Evolutionary conservation across 73 alveolate species (phyloP).

Genomic region (Symbiodinium natans): DNA sequence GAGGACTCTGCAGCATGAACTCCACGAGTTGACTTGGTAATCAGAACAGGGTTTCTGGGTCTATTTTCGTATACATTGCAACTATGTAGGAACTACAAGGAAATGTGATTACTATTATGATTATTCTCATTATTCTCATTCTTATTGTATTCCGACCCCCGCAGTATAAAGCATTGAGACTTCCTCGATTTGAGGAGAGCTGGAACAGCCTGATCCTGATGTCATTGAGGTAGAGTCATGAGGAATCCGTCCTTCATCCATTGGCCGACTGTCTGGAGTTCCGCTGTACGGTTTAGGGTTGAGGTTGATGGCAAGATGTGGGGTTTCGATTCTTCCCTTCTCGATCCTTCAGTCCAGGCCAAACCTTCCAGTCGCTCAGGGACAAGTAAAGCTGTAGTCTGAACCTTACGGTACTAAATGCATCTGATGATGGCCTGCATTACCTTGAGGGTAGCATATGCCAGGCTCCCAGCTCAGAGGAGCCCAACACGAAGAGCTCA

Average conservation of each 20-base stretch:
- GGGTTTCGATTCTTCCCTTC: background rate
- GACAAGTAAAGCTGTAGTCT: background rate
- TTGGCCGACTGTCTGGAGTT: background rate
- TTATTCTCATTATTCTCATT: too few relatives aligned
- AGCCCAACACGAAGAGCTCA: constrained; percentile 48
- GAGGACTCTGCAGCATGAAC: too few relatives aligned
- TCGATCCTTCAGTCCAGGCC: background rate
- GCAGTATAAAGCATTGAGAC: background rate
- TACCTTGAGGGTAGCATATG: too few relatives aligned
- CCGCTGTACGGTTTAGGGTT: background rate
- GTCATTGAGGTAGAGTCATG: background rate
- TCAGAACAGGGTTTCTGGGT: too few relatives aligned
- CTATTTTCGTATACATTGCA: too few relatives aligned
- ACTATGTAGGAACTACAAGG: background rate
- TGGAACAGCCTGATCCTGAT: background rate
- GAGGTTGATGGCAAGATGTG: background rate
- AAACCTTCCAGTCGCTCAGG: background rate
- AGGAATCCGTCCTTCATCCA: background rate
- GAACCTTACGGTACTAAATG: too few relatives aligned
- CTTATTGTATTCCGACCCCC: background rate
- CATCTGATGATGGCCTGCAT: too few relatives aligned
- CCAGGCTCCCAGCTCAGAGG: background rate
- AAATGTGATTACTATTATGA: background rate
- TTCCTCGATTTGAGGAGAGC: background rate
- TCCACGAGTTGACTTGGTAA: too few relatives aligned